Evolutionary conservation across 257 asterid species (phyloP).

Genomic region (Salvia rosmarinus): DNA sequence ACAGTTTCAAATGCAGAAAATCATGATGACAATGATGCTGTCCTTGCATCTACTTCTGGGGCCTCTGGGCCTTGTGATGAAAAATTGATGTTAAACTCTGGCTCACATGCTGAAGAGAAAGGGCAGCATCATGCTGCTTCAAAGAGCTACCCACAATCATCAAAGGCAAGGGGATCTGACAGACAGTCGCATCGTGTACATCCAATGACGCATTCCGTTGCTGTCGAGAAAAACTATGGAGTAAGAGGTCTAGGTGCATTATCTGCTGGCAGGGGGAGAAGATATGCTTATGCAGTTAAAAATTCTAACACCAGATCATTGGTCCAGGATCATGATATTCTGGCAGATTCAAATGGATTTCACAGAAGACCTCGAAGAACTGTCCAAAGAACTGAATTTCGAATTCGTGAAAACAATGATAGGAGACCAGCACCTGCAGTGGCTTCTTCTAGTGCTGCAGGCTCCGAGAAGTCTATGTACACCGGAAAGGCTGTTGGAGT

Average conservation of each 20-base stretch:
- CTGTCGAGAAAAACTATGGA: slow-evolving; percentile 48
- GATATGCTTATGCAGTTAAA: slow-evolving; percentile 73
- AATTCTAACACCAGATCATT: slow-evolving; percentile 52
- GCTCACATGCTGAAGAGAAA: slow-evolving; percentile 48
- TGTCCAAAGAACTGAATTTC: slow-evolving; percentile 75
- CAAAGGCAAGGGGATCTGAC: slow-evolving; percentile 53
- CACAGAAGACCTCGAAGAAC: slow-evolving; percentile 77
- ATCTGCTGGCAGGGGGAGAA: slow-evolving; percentile 68
- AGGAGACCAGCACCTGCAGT: slow-evolving; percentile 49
- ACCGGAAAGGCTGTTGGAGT: slow-evolving; percentile 51
- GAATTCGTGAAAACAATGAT: slow-evolving; percentile 73
- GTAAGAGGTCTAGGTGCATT: slow-evolving; percentile 50
- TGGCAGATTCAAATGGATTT: slow-evolving; percentile 58
- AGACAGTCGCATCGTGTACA: slow-evolving; percentile 42
- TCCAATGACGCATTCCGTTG: slow-evolving; percentile 43
- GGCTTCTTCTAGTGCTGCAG: slow-evolving; percentile 42
- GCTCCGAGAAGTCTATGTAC: slow-evolving; percentile 51
- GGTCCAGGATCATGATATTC: slow-evolving; percentile 46
- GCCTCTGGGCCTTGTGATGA: slow-evolving; percentile 44
- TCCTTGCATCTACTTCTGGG: slow-evolving; percentile 36
- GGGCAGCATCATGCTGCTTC: slow-evolving; percentile 41
- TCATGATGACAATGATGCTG: slow-evolving; percentile 30
- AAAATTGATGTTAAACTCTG: slow-evolving; percentile 39
- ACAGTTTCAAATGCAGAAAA: slow-evolving; percentile 42
- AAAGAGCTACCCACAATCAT: slow-evolving; percentile 40